Evolutionary conservation across 805 yeast genomes (phyloP), one percentile per base, ranked within the genome.

Genomic region (Cyberlindnera euphorbiiphila): DNA sequence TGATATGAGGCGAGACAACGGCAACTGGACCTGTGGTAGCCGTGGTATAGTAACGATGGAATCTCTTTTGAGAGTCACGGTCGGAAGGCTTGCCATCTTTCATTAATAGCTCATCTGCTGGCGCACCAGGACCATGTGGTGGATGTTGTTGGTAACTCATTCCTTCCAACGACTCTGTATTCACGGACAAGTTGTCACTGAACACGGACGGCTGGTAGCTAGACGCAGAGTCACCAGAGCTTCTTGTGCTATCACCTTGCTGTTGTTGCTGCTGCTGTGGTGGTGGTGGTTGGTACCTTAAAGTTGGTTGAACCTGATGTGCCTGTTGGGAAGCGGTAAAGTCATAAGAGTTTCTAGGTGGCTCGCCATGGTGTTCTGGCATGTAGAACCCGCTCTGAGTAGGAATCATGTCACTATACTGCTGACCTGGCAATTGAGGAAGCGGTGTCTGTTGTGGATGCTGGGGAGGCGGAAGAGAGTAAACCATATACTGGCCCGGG

Each of bases 21-120:
- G 10, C 19, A 9, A 18, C 19, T n/a, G 36, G n/a, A n/a, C n/a
- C n/a, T 12, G 15, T 16, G 9, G 37, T 12, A 1, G 28, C 19
- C 10, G 50, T 36, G 3, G 56, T 41, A 25, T 52, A 52, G 27
- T 38, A 47, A n/a, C 42, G 43, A 18, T 50, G 55, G 33, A 52
- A 52, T 12, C 37, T 41, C 34, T 50, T 50, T 16, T 32, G 39
- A 6, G 25, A 6, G 5, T 23, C 35, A 24, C 15, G 23, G 14
- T 24, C 21, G 15, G 39, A 14, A 12, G 28, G 15, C 4, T 30
- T 13, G 6, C 24, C 29, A 24, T 50, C 54, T 22, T 46, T 50
- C 22, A 45, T 36, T 25, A 46, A 48, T 26, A 50, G 46, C 9
- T 50, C 51, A 26, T 48, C 49, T 6, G 41, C 29, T 16, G 18